Percentiles rank a stretch among this genome's conserved stretches.
Conservation (phyloP, 495 filamentous ascomycete species). For the Penicillium verhagenii region DNA sequence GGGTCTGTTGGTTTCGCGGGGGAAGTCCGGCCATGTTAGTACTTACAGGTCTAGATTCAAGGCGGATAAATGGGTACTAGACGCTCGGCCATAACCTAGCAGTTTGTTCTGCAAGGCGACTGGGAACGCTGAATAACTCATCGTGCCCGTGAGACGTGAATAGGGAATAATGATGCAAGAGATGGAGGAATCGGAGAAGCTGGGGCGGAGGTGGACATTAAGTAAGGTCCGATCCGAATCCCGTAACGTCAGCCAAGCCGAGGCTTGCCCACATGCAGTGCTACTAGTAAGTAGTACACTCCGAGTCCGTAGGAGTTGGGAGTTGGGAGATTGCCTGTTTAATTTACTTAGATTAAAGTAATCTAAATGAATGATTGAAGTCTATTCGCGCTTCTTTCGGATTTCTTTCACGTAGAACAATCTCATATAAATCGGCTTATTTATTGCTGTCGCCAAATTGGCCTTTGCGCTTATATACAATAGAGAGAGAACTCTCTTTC, state of each 20-base stretch:
- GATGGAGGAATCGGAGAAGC: slow-evolving; percentile 6
- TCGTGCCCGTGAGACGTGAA: slow-evolving; percentile 19
- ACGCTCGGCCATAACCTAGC: slow-evolving; percentile 46
- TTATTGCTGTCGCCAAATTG: slow-evolving; percentile 12
- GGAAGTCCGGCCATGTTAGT: slow-evolving; percentile 2
- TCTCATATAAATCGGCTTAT: slow-evolving; percentile 16
- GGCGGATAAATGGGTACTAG: slow-evolving; percentile 56
- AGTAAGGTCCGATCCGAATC: slow-evolving; percentile 9
- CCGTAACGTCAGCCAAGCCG: slow-evolving; percentile 10
- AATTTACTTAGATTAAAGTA: too few relatives aligned
- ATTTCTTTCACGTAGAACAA: background rate
- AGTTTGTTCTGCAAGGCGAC: slow-evolving; percentile 45
- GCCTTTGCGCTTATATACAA: slow-evolving; percentile 42
- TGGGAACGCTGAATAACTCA: slow-evolving; percentile 37
- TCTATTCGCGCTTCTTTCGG: background rate
- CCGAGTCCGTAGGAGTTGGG: too few relatives aligned
- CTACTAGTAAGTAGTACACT: too few relatives aligned
- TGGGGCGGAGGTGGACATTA: slow-evolving; percentile 15
- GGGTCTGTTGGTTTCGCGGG: slow-evolving; percentile 7
- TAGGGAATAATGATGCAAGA: slow-evolving; percentile 17
- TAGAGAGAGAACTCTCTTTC: slow-evolving; percentile 24
- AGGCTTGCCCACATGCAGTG: slow-evolving; percentile 25
- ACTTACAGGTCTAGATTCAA: slow-evolving; percentile 83
- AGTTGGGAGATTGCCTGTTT: too few relatives aligned
- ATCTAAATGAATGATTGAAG: too few relatives aligned